Evolutionary conservation across 164 flowering plant species (phyloP), one percentile per base, ranked within the genome.

Genomic region (Chimonanthus praecox): DNA sequence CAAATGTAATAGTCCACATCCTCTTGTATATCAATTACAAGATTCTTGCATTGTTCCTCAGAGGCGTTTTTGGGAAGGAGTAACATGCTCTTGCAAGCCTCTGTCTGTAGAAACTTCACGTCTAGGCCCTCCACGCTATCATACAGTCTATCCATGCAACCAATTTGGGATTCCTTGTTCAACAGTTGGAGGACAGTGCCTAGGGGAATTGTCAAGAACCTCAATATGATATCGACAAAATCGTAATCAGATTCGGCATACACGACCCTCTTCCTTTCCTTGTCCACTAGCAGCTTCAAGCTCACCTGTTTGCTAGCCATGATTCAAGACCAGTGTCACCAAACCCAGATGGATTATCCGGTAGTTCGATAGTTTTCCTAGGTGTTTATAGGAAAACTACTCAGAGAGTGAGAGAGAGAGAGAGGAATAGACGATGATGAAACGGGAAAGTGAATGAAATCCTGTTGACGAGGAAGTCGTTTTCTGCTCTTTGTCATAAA

Each of bases 251-350:
- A 33, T 49, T 70, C 78, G 0, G 66, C 78, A 45, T 49, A 70
- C 7, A 71, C 49, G 1, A 75, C 73, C 48, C 49, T n/a, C 9
- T 75, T 64, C 11, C 54, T 65, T 47, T 50, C 68, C 61, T 72
- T 61, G 62, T 80, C 72, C 18, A 78, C 69, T 74, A 78, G 1
- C 2, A 68, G 67, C 70, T 74, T 77, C 60, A 80, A 51, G 16
- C 11, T 64, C 2, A 73, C 68, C 60, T 47, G 70, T 13, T 16
- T n/a, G 50, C 16, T 15, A 18, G 60, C 60, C 60, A 54, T 54
- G 60, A 54, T 54, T 54, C 60, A 33, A 33, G 33, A 33, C 33
- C 33, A 33, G 2, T 1, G 33, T 33, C 33, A 33, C 33, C 33
- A 33, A 33, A 33, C 33, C 1, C 33, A 33, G 33, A 33, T 33